Base-by-base conservation (phyloP, 441 rosid species). In the Erysimum pusillum region DNA sequence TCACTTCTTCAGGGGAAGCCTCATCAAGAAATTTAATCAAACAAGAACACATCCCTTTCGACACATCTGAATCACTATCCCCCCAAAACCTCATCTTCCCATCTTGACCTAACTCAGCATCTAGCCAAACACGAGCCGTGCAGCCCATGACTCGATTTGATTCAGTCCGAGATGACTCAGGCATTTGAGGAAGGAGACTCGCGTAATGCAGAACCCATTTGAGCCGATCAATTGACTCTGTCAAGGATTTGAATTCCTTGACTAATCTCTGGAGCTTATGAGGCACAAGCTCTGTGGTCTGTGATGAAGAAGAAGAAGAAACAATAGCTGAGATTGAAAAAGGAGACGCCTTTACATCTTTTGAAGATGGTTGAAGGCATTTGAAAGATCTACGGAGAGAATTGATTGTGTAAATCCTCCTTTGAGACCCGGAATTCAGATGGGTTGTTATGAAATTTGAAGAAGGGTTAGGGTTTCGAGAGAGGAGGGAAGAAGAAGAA, bases 61-160 rank as follows among this genome's bases (percentile, higher is more conserved):
- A 85, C 17, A 91, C 80, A 77, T 96, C 97, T 3, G 97, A 91
- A 77, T 96, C 98, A 52, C 97, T 89, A 58, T 93, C 97, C 0
- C 89, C 97, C 80, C 73, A 82, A 57, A 93, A 90, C 71, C 86
- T 82, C 89, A 96, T 89, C 79, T 76, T 93, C 62, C 91, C 91
- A 28, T 83, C 82, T 12, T 73, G 65, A 73, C 89, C 98, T 41
- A 91, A 34, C 73, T 62, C 79, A 25, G 86, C 90, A 9, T 91
- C 92, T 25, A 93, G 77, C 98, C 97, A 96, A 51, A 93, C 98
- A 59, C 86, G 94, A 72, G 99, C 85, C 2, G 97, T 89, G 76
- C 98, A 96, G 32, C 98, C 97, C 99, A 91, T 91, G 72, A 96
- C 97, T 46, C 97, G 89, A 56, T 93, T 96, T 2, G 83, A 80